Evolutionary conservation across 2,329 filamentous ascomycete species (phyloP).

Genomic region (Drechslerella coelobrocha): DNA sequence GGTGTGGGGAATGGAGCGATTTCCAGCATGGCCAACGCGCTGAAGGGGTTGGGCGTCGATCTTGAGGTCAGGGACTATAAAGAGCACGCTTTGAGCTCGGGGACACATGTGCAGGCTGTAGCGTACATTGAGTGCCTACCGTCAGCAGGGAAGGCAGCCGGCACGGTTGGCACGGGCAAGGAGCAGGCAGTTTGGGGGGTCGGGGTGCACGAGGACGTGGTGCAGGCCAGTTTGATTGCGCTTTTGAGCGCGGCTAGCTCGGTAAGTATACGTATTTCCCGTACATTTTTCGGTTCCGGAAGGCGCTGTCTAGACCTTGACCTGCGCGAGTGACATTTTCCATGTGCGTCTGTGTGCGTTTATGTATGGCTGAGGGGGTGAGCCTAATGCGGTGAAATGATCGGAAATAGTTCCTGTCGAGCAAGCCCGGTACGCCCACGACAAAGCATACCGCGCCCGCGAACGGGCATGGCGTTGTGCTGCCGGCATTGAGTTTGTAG

Average conservation of each 20-base stretch:
- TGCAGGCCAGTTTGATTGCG: constrained; percentile 85
- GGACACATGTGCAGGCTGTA: constrained; percentile 85
- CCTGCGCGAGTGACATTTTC: too few relatives aligned
- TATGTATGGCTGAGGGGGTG: neutral
- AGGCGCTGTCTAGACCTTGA: too few relatives aligned
- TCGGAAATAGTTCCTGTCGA: constrained; percentile 35
- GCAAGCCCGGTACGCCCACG: constrained; percentile 31
- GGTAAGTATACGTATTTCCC: constrained; percentile 65
- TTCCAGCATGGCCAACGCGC: constrained; percentile 82
- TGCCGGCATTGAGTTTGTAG: constrained; percentile 21
- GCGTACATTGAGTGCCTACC: constrained; percentile 83
- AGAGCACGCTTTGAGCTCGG: constrained; percentile 87
- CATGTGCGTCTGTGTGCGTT: too few relatives aligned
- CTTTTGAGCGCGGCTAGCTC: constrained; percentile 84
- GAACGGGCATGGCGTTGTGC: constrained; percentile 13
- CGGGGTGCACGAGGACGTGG: constrained; percentile 89
- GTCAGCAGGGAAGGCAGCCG: constrained; percentile 15
- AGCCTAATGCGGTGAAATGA: neutral
- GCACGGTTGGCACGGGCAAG: constrained; percentile 66
- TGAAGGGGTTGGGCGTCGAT: constrained; percentile 79
- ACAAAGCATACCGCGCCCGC: neutral
- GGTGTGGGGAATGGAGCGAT: constrained; percentile 90
- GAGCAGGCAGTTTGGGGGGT: constrained; percentile 84
- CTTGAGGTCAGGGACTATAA: constrained; percentile 94
- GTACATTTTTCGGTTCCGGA: neutral